phyloP scores from a whole-genome alignment of 148 eudicot species.

The Chenopodium formosanum region DNA sequence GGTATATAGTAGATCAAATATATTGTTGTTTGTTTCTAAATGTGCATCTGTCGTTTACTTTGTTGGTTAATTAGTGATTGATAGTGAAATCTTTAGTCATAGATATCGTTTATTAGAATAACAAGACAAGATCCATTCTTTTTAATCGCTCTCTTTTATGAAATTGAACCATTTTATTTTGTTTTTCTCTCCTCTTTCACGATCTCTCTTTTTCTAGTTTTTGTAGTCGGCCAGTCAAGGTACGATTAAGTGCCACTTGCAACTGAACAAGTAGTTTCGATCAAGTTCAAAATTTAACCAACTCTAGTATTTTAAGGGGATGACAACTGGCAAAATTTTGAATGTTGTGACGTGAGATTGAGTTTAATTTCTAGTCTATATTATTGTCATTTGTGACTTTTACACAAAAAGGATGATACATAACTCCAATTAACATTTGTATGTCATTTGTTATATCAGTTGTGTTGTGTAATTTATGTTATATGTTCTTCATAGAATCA shows the following conservation, averaged over 20 bases:
- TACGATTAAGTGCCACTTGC: neutral
- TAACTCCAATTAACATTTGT: too few species aligned
- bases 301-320: too few species aligned
- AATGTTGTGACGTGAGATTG: too few species aligned
- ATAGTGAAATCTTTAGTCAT: slow-evolving; percentile 21
- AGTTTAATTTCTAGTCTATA: too few species aligned
- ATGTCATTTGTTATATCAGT: too few species aligned
- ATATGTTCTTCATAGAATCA: too few species aligned
- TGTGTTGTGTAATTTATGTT: too few species aligned
- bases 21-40: slow-evolving; percentile 26
- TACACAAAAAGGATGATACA: too few species aligned
- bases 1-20: slow-evolving; percentile 9
- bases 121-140: slow-evolving; percentile 17
- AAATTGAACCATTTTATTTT: neutral
- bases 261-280: neutral
- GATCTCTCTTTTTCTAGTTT: neutral
- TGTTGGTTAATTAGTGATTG: slow-evolving; percentile 16
- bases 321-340: too few species aligned
- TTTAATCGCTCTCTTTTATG: neutral
- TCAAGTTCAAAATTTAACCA: neutral
- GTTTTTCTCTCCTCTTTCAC: too few species aligned
- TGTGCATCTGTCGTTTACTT: slow-evolving; percentile 24
- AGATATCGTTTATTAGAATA: slow-evolving; percentile 13
- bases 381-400: too few species aligned
- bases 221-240: neutral